A percentile compares a stretch with the other conserved stretches of the same genome.
Conservation (phyloP, 768 basidiomycete species). For the Suillus decipiens region DNA sequence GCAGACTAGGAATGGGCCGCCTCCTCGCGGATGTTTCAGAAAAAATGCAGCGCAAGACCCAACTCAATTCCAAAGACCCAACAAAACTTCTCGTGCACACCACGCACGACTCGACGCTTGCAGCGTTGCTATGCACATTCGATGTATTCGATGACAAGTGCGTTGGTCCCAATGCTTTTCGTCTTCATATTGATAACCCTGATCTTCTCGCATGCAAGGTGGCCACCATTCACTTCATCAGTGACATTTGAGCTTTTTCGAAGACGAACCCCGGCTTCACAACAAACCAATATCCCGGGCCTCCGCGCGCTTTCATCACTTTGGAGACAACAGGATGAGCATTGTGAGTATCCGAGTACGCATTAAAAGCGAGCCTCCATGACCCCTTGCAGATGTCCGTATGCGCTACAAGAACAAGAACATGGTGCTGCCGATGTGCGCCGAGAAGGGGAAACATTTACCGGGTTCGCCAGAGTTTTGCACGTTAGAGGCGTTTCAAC, state of each 20-base stretch:
- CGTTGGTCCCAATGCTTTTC: constrained; percentile 17
- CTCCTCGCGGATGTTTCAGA: constrained; percentile 63
- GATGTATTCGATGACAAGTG: constrained; percentile 75
- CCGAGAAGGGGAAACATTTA: constrained; percentile 65
- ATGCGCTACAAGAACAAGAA: constrained; percentile 76
- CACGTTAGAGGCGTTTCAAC: constrained; percentile 61
- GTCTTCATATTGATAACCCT: background rate
- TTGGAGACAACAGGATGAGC: background rate
- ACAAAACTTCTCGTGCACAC: constrained; percentile 68
- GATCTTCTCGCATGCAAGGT: constrained; percentile 38
- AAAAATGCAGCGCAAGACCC: constrained; percentile 62
- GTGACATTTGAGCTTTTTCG: constrained; percentile 77
- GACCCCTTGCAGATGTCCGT: constrained; percentile 50
- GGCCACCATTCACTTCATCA: constrained; percentile 76
- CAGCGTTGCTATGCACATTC: constrained; percentile 61
- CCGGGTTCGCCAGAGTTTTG: constrained; percentile 75
- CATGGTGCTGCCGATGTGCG: constrained; percentile 64
- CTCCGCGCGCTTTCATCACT: background rate
- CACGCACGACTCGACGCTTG: constrained; percentile 74
- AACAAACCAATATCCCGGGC: too few species aligned
- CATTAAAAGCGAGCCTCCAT: background rate
- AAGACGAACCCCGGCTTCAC: constrained; percentile 21
- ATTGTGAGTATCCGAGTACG: background rate
- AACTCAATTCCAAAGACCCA: constrained; percentile 45
- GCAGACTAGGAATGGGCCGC: constrained; percentile 75